A percentile compares a stretch with the other conserved stretches of the same genome.
phyloP scores from a whole-genome alignment of 352 stramenopile species.

The Globisporangium cylindrosporum region DNA sequence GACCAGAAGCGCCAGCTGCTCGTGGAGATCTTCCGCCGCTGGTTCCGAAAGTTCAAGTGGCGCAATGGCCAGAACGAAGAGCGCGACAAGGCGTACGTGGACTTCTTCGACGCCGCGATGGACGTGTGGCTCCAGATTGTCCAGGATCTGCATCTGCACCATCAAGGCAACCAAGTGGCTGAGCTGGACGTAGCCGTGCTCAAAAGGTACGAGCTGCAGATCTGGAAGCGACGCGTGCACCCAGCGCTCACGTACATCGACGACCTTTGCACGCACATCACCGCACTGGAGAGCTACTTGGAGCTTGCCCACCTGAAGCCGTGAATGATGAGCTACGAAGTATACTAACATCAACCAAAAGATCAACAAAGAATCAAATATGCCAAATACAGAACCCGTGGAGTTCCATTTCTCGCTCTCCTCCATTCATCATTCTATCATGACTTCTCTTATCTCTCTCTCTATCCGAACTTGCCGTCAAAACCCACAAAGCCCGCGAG shows the following conservation, averaged over 20 bases:
- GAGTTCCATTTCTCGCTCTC: not conserved
- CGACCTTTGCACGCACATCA: conserved; percentile 68
- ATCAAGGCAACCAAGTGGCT: not conserved
- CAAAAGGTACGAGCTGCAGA: conserved; percentile 55
- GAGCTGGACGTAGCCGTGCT: conserved; percentile 26
- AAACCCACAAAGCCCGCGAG: conserved; percentile 96
- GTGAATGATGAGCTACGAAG: conserved; percentile 22
- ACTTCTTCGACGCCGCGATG: conserved; percentile 68
- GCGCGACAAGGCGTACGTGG: conserved; percentile 32
- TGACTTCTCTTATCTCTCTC: not conserved
- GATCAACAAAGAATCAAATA: not conserved
- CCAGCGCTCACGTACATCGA: conserved; percentile 45
- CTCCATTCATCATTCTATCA: not conserved
- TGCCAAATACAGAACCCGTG: not conserved
- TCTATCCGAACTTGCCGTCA: conserved; percentile 93
- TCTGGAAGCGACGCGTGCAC: conserved; percentile 63
- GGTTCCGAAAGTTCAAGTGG: conserved; percentile 41
- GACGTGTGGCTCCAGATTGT: conserved; percentile 58
- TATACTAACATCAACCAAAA: not conserved
- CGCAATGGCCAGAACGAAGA: conserved; percentile 15
- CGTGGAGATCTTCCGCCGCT: conserved; percentile 39
- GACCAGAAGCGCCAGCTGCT: conserved; percentile 48
- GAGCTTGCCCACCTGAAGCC: conserved; percentile 47
- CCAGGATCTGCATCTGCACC: conserved; percentile 37
- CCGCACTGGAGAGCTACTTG: conserved; percentile 50